These are phyloP conservation scores for Russula sp. DNA, from an alignment of 768 basidiomycete species.

Conservation along the genomic window DNA sequence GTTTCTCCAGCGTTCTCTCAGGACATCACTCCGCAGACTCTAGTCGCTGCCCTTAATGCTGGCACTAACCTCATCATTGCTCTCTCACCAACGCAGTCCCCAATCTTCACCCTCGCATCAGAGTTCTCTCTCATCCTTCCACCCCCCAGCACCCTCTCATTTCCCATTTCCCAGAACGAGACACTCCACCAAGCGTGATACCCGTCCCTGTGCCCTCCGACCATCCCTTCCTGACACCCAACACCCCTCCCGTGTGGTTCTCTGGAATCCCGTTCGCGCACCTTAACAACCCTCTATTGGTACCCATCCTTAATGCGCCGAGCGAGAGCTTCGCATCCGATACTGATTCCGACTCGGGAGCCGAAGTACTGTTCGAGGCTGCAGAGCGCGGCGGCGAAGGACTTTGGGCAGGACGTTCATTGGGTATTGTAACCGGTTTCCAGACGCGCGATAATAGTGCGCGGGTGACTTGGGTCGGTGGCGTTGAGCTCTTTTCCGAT, in stretches of 20 bases:
- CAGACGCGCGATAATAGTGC: slow-evolving; percentile 78
- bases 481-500: slow-evolving; percentile 77
- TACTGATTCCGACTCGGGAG: slow-evolving; percentile 51
- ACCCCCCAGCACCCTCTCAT: slow-evolving; percentile 77
- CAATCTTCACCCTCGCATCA: slow-evolving; percentile 72
- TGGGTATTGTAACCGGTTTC: slow-evolving; percentile 83
- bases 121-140: slow-evolving; percentile 92
- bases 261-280: slow-evolving; percentile 66
- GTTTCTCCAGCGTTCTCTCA: slow-evolving; percentile 54
- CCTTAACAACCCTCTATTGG: slow-evolving; percentile 69
- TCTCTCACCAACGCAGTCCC: slow-evolving; percentile 70
- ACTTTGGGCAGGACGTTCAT: slow-evolving; percentile 74
- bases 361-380: slow-evolving; percentile 65
- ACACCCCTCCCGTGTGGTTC: slow-evolving; percentile 66
- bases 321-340: slow-evolving; percentile 74
- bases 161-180: slow-evolving; percentile 79
- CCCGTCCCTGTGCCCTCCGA: slow-evolving; percentile 55
- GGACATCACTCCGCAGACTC: slow-evolving; percentile 78
- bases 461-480: slow-evolving; percentile 78
- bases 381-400: slow-evolving; percentile 74
- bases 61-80: slow-evolving; percentile 82
- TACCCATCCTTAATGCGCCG: slow-evolving; percentile 80
- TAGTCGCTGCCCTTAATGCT: slow-evolving; percentile 65
- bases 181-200: slow-evolving; percentile 60
- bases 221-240: slow-evolving; percentile 47